Conservation (phyloP, 1,139 yeast genomes). For the Lizanozyma gosingica region DNA sequence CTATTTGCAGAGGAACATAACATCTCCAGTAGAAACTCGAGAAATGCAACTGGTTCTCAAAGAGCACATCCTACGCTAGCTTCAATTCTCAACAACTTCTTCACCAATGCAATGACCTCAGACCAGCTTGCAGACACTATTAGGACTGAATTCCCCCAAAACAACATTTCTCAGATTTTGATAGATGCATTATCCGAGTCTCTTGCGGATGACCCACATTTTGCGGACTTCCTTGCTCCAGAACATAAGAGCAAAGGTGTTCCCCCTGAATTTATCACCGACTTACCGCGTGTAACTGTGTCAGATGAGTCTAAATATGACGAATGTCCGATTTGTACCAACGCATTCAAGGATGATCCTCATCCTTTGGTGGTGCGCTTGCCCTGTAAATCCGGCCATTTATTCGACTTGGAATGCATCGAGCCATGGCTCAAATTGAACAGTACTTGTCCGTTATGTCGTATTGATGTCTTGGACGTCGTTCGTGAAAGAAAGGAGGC, state of each 20-base stretch:
- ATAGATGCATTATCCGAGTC: neutral
- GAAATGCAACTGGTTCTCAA: neutral
- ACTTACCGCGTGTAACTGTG: conserved; percentile 60
- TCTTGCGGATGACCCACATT: neutral
- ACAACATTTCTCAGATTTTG: neutral
- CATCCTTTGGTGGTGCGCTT: conserved; percentile 74
- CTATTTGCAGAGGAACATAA: neutral
- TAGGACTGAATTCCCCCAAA: neutral
- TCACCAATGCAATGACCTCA: neutral
- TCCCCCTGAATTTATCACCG: conserved; percentile 60
- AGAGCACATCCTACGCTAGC: neutral
- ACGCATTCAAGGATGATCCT: conserved; percentile 58
- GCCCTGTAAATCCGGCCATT: conserved; percentile 67
- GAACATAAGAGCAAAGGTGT: conserved; percentile 39
- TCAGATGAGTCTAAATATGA: conserved; percentile 44
- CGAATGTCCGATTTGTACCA: conserved; percentile 79
- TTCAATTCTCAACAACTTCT: neutral
- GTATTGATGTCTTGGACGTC: conserved; percentile 53
- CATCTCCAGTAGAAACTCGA: neutral
- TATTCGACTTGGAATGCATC: conserved; percentile 82
- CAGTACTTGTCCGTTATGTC: conserved; percentile 81
- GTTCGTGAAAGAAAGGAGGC: conserved; percentile 33
- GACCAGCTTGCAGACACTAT: neutral
- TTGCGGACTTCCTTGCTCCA: neutral
- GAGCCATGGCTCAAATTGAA: conserved; percentile 81